phyloP scores from a whole-genome alignment of 2,329 filamentous ascomycete species.

The Xylaria sp. region DNA sequence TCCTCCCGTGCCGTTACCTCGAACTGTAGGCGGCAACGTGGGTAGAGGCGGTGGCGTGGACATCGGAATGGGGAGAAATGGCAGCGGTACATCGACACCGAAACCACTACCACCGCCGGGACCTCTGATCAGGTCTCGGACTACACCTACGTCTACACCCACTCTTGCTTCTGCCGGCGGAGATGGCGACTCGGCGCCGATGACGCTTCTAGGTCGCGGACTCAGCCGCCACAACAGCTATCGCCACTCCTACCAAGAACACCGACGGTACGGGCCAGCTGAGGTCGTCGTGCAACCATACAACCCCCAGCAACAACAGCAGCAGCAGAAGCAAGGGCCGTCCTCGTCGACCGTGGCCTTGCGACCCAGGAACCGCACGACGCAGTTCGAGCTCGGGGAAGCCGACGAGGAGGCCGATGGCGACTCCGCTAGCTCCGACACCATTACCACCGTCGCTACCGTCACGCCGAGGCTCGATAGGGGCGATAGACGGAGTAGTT shows the following conservation, averaged over 20 bases:
- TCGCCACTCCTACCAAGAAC: conserved; percentile 12
- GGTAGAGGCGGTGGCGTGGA: neutral
- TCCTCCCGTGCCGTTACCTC: conserved; percentile 33
- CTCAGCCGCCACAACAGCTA: conserved; percentile 7
- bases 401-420: conserved; percentile 19
- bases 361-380: conserved; percentile 9
- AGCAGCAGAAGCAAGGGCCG: conserved; percentile 4
- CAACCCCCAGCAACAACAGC: conserved; percentile 4
- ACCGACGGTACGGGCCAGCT: conserved; percentile 23
- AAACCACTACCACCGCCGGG: conserved; percentile 21
- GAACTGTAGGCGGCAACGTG: neutral
- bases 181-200: conserved; percentile 14
- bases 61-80: neutral
- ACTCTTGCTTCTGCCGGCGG: neutral
- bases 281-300: conserved; percentile 29
- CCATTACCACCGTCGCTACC: conserved; percentile 20
- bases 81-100: neutral
- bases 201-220: conserved; percentile 16
- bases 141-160: neutral
- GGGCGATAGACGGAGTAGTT: conserved; percentile 27
- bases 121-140: conserved; percentile 11
- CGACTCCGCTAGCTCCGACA: conserved; percentile 28
- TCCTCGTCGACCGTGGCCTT: conserved; percentile 13
- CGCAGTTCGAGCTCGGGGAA: conserved; percentile 32
- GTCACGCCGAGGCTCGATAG: conserved; percentile 19